phyloP scores from a whole-genome alignment of 805 yeast genomes.

The Kockiozyma suomiensis region DNA sequence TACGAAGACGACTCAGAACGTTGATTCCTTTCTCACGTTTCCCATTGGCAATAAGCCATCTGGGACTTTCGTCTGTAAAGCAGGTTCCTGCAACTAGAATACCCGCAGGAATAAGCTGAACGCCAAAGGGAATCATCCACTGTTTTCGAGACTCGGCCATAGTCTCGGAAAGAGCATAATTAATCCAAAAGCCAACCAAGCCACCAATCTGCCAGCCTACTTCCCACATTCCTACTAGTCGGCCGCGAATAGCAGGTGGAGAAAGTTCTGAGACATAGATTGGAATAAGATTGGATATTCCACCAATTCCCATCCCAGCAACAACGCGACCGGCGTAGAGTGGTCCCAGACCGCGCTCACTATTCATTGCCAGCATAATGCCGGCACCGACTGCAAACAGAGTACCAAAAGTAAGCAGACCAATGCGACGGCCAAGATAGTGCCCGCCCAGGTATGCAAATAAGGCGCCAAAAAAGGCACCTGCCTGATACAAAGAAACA shows the following conservation, averaged over 20 bases:
- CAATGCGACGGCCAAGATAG: too few relatives aligned
- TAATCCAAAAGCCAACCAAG: slow-evolving; percentile 56
- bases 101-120: slow-evolving; percentile 72
- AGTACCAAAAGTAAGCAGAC: slow-evolving; percentile 38
- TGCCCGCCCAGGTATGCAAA: too few relatives aligned
- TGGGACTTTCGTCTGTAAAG: slow-evolving; percentile 72
- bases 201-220: slow-evolving; percentile 73
- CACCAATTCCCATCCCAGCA: slow-evolving; percentile 80
- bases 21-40: slow-evolving; percentile 58
- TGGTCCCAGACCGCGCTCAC: slow-evolving; percentile 75
- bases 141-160: slow-evolving; percentile 78
- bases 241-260: slow-evolving; percentile 80
- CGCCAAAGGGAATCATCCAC: slow-evolving; percentile 77
- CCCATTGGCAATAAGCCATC: slow-evolving; percentile 64
- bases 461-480: slow-evolving; percentile 20
- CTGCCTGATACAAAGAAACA: slow-evolving; percentile 19
- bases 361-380: too few relatives aligned
- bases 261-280: slow-evolving; percentile 78
- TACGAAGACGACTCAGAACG: slow-evolving; percentile 53
- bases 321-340: slow-evolving; percentile 65
- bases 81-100: slow-evolving; percentile 46
- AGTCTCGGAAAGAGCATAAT: slow-evolving; percentile 38
- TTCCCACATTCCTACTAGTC: slow-evolving; percentile 74
- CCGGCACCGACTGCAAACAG: slow-evolving; percentile 66
- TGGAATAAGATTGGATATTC: slow-evolving; percentile 74